Evolutionary conservation across 495 filamentous ascomycete species (phyloP), one percentile per base, ranked within the genome.

Genomic region (Amorphotheca resinae): DNA sequence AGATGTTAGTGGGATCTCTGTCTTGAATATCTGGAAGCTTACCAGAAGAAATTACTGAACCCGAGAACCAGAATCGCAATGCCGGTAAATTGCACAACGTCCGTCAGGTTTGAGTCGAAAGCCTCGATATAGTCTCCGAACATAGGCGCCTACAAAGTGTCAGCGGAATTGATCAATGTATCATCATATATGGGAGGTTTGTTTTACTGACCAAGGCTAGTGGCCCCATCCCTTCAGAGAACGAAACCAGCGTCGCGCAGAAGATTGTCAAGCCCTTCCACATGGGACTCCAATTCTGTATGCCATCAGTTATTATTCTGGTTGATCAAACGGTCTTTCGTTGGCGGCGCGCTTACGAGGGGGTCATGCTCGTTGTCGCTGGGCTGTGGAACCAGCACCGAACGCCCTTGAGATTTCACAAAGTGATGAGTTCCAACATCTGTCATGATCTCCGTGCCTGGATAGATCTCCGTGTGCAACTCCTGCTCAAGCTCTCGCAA

Each of bases 1-100:
- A 8, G 16, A 26, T 9, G n/a, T 22, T 4, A 40, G 23, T 37
- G 5, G 18, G 34, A 4, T 28, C 15, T 14, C 22, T 7, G 15
- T 6, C 6, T 16, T 11, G 22, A 18, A 38, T 20, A 23, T 11
- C 9, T 38, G 36, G 20, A 20, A 31, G 6, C 30, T 9, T 42
- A 53, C 57, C 76, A 78, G 46, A 80, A 64, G 57, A 80, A 80
- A 49, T 80, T 80, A 48, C 70, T 75, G 52, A 80, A 80, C 1
- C 77, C 76, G 5, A 80, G 63, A 0, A 79, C 68, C 14, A 81
- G 48, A 48, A 80, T 80, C 31, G 69, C 68, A n/a, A 80, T 61
- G 17, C 76, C 76, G 4, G 50, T 41, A 38, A 55, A 54, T 39
- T 54, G 42, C 41, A 48, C 44, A 15, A 53, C 44, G 25, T 38